These are phyloP conservation scores for Globisporangium acanthophoron DNA, from an alignment of 352 stramenopile species.

Conservation along the genomic window DNA sequence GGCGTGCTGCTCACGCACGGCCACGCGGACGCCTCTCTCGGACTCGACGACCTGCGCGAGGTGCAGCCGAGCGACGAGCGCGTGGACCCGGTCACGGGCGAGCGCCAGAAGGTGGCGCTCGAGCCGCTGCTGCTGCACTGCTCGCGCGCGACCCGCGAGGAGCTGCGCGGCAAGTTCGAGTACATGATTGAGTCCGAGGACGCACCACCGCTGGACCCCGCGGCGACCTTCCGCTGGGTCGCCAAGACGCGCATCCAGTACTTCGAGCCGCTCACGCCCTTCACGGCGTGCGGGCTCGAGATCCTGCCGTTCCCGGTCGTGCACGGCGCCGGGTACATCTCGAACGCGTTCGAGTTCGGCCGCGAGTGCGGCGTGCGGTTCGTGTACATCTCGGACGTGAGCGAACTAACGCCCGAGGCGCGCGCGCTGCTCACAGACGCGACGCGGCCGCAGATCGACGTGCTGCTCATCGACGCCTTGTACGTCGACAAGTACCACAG, in stretches of 20 bases:
- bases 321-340: conserved; percentile 75
- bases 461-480: conserved; percentile 81
- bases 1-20: conserved; percentile 79
- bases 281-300: conserved; percentile 36
- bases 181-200: conserved; percentile 63
- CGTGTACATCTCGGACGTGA: conserved; percentile 89
- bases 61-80: conserved; percentile 56
- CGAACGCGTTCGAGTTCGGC: conserved; percentile 80
- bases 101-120: conserved; percentile 46
- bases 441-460: conserved; percentile 52
- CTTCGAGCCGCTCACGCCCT: conserved; percentile 48
- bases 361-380: conserved; percentile 56
- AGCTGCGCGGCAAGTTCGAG: conserved; percentile 66
- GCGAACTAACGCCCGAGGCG: conserved; percentile 59
- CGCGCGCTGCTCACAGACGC: conserved; percentile 49
- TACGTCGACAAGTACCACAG: conserved; percentile 70
- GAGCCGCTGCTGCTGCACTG: conserved; percentile 63
- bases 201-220: conserved; percentile 1
- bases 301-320: conserved; percentile 75
- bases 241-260: conserved; percentile 63
- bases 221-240: conserved; percentile 62
- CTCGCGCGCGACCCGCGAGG: conserved; percentile 40
- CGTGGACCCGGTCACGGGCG: conserved; percentile 51
- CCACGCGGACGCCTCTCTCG: conserved; percentile 78
- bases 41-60: conserved; percentile 82